Evolutionary conservation across 495 filamentous ascomycete genomes (phyloP).

Genomic region (Xeromyces bisporus): DNA sequence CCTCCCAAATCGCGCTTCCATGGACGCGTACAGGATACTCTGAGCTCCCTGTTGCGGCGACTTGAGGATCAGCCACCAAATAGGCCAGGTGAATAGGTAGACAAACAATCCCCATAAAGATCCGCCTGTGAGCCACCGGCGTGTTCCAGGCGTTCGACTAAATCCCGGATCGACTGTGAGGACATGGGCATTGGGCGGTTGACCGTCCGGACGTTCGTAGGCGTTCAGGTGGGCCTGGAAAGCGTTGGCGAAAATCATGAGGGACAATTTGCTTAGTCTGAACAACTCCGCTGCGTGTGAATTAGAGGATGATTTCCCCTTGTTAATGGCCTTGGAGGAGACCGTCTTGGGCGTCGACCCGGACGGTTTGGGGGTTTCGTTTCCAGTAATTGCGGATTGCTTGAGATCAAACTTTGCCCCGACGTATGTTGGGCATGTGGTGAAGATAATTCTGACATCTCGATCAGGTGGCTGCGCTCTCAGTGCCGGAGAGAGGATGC

Average conservation of each 20-base stretch:
- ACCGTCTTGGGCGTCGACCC: conserved; percentile 6
- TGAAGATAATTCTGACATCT: conserved; percentile 75
- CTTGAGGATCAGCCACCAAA: conserved; percentile 83
- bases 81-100: conserved; percentile 60
- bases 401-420: conserved; percentile 44
- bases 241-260: conserved; percentile 71
- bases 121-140: conserved; percentile 71
- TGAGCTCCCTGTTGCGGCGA: conserved; percentile 68
- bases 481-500: conserved; percentile 74
- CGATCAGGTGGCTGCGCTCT: conserved; percentile 82
- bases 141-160: conserved; percentile 67
- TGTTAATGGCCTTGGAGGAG: conserved; percentile 5
- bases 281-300: conserved; percentile 42
- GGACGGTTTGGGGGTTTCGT: conserved; percentile 12
- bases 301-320: not conserved
- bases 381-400: conserved; percentile 4
- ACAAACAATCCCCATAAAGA: conserved; percentile 63
- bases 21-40: conserved; percentile 65
- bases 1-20: conserved; percentile 53
- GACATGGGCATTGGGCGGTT: conserved; percentile 64
- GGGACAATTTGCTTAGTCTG: conserved; percentile 71
- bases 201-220: conserved; percentile 64
- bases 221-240: conserved; percentile 78
- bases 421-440: conserved; percentile 77
- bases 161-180: conserved; percentile 75